Percentiles rank a stretch among this genome's conserved stretches.
phyloP scores from a whole-genome alignment of 2,329 filamentous ascomycete species.

The Emergomyces pasteurianus region DNA sequence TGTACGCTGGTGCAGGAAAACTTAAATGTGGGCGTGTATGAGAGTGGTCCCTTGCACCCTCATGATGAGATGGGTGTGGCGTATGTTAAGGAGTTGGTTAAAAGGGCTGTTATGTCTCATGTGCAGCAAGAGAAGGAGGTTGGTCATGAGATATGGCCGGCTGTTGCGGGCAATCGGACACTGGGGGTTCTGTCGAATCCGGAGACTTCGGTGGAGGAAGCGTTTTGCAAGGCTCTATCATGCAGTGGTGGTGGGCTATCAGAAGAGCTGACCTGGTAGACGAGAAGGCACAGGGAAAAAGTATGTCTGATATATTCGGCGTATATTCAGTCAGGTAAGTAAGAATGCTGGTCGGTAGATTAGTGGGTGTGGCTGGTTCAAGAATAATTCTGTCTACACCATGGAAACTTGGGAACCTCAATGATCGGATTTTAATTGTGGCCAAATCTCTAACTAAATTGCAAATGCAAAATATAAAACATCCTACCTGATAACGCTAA shows the following conservation, averaged over 20 bases:
- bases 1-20: slow-evolving; percentile 50
- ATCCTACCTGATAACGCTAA: no score
- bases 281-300: background rate
- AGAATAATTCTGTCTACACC: no score
- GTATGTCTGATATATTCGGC: background rate
- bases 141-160: slow-evolving; percentile 43
- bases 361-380: no score
- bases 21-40: slow-evolving; percentile 48
- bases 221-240: background rate
- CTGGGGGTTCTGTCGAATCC: background rate
- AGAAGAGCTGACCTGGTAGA: background rate
- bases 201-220: background rate
- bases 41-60: slow-evolving; percentile 53
- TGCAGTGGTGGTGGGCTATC: background rate
- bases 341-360: background rate
- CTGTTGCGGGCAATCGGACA: slow-evolving; percentile 11
- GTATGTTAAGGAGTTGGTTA: slow-evolving; percentile 43
- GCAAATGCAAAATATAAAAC: no score
- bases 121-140: slow-evolving; percentile 35
- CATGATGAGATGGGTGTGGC: slow-evolving; percentile 47
- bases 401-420: no score
- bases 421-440: no score
- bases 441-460: no score
- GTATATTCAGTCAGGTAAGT: background rate
- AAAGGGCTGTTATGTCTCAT: slow-evolving; percentile 39